Evolutionary conservation across 495 filamentous ascomycete species (phyloP).

Genomic region (Jackrogersella multiformis): DNA sequence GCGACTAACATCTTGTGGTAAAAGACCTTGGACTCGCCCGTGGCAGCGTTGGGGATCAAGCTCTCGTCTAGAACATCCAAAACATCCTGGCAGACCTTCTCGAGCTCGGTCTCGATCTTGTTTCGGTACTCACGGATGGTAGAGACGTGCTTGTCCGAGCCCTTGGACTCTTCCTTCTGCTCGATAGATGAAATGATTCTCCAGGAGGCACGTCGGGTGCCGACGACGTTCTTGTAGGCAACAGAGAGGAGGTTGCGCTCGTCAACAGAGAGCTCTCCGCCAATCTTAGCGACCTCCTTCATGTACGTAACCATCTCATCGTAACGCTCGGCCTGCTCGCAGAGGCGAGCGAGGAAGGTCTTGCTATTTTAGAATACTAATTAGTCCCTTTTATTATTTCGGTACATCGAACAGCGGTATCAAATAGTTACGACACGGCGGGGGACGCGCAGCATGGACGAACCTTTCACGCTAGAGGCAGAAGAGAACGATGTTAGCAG

Average conservation of each 20-base stretch:
- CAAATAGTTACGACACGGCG: conserved; percentile 26
- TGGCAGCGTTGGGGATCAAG: conserved; percentile 96
- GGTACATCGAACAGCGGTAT: conserved; percentile 11
- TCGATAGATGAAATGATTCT: conserved; percentile 99
- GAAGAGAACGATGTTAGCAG: conserved; percentile 57
- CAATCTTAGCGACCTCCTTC: conserved; percentile 99
- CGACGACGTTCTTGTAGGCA: conserved; percentile 99
- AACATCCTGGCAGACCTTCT: conserved; percentile 98
- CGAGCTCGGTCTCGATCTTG: conserved; percentile 98
- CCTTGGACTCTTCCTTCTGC: conserved; percentile 99
- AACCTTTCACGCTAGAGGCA: conserved; percentile 83
- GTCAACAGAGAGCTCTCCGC: conserved; percentile 94
- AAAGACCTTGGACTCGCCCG: conserved; percentile 99
- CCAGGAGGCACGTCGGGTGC: conserved; percentile 98
- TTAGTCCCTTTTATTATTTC: conserved; percentile 42
- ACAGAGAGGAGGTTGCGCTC: conserved; percentile 99
- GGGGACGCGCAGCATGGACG: conserved; percentile 44
- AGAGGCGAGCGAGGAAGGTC: conserved; percentile 99
- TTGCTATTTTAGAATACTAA: conserved; percentile 74
- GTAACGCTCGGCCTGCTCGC: conserved; percentile 99
- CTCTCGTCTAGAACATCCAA: conserved; percentile 94
- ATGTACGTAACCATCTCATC: conserved; percentile 99
- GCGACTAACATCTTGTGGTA: conserved; percentile 98
- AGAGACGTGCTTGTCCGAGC: conserved; percentile 93
- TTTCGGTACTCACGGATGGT: conserved; percentile 98